Evolutionary conservation across 2,329 filamentous ascomycete genomes (phyloP).

Genomic region (Lachnellula hyalina): DNA sequence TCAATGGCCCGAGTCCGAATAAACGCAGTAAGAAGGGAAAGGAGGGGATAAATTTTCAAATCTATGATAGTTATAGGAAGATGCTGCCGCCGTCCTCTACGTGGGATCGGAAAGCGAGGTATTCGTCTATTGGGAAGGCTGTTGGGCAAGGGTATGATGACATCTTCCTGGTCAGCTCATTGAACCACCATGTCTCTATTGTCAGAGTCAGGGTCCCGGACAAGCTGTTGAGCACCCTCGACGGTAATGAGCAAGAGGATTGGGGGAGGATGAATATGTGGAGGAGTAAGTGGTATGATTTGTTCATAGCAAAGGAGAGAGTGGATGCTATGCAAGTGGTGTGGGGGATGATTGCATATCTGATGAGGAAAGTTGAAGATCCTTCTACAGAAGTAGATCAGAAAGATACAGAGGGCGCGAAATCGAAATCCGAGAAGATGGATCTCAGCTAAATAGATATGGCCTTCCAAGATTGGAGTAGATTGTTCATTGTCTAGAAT

Average conservation of each 20-base stretch:
- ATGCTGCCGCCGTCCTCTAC: constrained; percentile 50
- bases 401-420: not conserved
- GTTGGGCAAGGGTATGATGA: constrained; percentile 49
- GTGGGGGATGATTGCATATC: constrained; percentile 56
- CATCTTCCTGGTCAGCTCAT: constrained; percentile 53
- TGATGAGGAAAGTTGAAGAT: constrained; percentile 42
- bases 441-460: constrained; percentile 10
- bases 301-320: constrained; percentile 50
- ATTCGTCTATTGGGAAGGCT: constrained; percentile 50
- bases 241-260: constrained; percentile 40
- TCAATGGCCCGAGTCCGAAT: constrained; percentile 13
- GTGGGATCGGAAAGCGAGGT: constrained; percentile 57
- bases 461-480: not conserved
- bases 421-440: constrained; percentile 14
- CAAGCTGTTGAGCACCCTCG: constrained; percentile 47
- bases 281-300: constrained; percentile 57
- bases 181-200: constrained; percentile 58
- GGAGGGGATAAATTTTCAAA: constrained; percentile 39
- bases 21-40: constrained; percentile 17
- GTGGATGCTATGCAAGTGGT: constrained; percentile 51
- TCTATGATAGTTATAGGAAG: constrained; percentile 61
- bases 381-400: not conserved
- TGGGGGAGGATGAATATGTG: constrained; percentile 43
- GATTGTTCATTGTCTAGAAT: not conserved
- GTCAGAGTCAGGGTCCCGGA: constrained; percentile 54